Conservation (phyloP, 768 basidiomycete species). For the Boletus subparvulus region DNA sequence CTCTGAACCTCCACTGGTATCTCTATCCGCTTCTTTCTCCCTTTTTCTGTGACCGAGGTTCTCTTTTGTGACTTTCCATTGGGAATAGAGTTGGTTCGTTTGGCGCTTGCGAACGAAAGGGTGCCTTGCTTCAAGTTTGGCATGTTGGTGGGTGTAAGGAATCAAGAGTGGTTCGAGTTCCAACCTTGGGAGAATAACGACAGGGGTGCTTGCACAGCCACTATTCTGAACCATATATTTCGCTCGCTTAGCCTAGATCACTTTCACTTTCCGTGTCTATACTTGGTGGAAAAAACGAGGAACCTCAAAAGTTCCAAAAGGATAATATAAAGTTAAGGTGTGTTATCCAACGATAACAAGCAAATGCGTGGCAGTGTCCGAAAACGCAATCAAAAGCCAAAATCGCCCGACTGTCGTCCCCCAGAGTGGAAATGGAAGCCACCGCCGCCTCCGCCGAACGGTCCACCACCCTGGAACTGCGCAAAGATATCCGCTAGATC, state of each 20-base stretch:
- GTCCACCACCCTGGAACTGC: slow-evolving; percentile 51
- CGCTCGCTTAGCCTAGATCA: too few relatives aligned
- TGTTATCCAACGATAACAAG: slow-evolving; percentile 1
- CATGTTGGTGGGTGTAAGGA: neutral
- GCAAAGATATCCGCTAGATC: slow-evolving; percentile 67
- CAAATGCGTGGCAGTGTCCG: neutral
- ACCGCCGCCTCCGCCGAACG: slow-evolving; percentile 33
- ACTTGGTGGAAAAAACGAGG: neutral
- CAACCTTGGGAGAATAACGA: slow-evolving; percentile 2
- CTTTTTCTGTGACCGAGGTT: slow-evolving; percentile 2
- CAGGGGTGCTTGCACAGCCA: slow-evolving; percentile 20
- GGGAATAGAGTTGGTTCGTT: slow-evolving; percentile 39
- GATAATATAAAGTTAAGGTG: slow-evolving; percentile 10
- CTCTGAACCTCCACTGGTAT: neutral
- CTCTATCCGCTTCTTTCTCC: slow-evolving; percentile 3
- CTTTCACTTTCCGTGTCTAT: neutral
- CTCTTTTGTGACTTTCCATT: slow-evolving; percentile 21
- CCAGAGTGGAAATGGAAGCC: slow-evolving; percentile 32
- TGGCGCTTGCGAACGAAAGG: slow-evolving; percentile 45
- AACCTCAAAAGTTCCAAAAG: neutral
- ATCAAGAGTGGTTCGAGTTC: neutral
- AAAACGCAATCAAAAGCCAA: slow-evolving; percentile 12
- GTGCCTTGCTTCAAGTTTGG: slow-evolving; percentile 42
- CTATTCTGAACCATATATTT: neutral
- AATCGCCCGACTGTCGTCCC: slow-evolving; percentile 10